Conservation (phyloP, 805 yeast genomes). For the Teunomyces pallodes region DNA sequence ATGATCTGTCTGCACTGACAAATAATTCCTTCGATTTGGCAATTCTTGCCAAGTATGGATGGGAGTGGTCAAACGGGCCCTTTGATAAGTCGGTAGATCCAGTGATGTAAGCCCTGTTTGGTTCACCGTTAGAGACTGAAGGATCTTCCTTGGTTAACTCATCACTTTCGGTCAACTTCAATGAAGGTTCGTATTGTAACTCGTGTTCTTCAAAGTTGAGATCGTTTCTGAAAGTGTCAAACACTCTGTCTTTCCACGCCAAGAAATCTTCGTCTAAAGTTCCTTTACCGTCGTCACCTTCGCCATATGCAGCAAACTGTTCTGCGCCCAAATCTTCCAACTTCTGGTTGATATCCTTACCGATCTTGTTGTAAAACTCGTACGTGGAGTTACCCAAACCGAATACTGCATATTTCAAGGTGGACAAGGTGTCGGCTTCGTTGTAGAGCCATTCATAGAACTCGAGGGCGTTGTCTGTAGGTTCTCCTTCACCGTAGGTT, state of each 20-base stretch:
- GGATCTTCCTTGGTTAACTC: conserved; percentile 25
- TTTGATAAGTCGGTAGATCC: conserved; percentile 35
- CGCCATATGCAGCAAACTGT: conserved; percentile 73
- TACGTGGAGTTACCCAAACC: conserved; percentile 95
- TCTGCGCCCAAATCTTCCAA: conserved; percentile 66
- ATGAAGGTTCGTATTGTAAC: conserved; percentile 70
- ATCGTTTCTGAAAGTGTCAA: conserved; percentile 61
- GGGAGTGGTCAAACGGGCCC: conserved; percentile 78
- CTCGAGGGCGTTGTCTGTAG: conserved; percentile 88
- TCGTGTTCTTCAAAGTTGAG: conserved; percentile 78
- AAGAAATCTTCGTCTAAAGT: conserved; percentile 93
- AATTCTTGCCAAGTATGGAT: conserved; percentile 80
- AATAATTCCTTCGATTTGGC: conserved; percentile 66
- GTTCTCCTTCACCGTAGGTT: conserved; percentile 98
- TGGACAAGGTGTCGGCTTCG: conserved; percentile 51
- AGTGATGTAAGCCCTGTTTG: conserved; percentile 48
- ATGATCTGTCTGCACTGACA: conserved; percentile 60
- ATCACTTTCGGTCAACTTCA: conserved; percentile 41
- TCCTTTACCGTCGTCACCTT: conserved; percentile 94
- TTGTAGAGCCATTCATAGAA: conserved; percentile 68
- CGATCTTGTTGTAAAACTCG: conserved; percentile 85
- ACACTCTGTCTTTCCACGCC: conserved; percentile 83
- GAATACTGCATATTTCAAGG: conserved; percentile 69
- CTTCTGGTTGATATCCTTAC: conserved; percentile 55
- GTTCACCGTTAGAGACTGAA: conserved; percentile 70